Conservation (phyloP, 1,284 basidiomycete species). For the Takashimella koratensis region DNA sequence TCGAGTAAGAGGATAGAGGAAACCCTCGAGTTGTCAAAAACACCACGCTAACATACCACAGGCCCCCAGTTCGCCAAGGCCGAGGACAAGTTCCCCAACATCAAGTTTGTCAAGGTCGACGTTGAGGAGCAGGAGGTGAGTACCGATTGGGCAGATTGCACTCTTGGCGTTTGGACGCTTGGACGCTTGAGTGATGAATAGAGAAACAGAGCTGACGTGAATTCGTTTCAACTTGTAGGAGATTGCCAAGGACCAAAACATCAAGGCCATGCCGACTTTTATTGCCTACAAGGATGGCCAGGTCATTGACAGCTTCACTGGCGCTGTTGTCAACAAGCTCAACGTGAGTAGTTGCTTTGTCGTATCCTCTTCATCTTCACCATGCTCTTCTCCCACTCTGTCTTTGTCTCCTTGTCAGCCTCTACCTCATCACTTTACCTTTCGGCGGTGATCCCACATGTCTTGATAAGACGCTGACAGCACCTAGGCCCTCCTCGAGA, state of each 20-base stretch:
- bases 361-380: neutral
- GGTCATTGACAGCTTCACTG: conserved; percentile 61
- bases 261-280: conserved; percentile 81
- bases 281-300: conserved; percentile 65
- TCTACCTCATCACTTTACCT: too few species aligned
- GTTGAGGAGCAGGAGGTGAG: conserved; percentile 56
- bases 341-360: conserved; percentile 43
- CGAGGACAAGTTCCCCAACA: conserved; percentile 51
- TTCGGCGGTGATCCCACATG: neutral
- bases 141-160: conserved; percentile 5
- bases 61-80: conserved; percentile 72
- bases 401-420: neutral
- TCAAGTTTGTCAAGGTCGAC: conserved; percentile 79
- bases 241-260: conserved; percentile 61
- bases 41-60: too few species aligned
- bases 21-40: too few species aligned
- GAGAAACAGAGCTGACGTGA: neutral
- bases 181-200: neutral
- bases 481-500: conserved; percentile 28
- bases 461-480: neutral
- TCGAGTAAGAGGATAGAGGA: too few species aligned
- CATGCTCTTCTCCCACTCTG: neutral
- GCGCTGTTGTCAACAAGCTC: conserved; percentile 58
- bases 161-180: neutral
- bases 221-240: conserved; percentile 32